Evolutionary conservation across 306 rosid genomes (phyloP), one percentile per base, ranked within the genome.

Genomic region (Trifolium fragiferum): DNA sequence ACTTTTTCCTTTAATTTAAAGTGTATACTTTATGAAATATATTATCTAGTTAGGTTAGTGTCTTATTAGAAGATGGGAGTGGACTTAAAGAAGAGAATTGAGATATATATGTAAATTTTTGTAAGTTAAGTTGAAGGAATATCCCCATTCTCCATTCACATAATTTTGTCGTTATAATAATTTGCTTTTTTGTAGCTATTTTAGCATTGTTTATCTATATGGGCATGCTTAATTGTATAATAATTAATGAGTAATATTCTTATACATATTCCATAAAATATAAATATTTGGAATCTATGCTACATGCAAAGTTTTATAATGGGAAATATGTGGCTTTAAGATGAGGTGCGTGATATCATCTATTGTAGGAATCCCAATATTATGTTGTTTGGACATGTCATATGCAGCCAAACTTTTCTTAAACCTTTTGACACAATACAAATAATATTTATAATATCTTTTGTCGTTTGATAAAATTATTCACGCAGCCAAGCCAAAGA

Each of bases 321-420:
- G 32, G 18, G 8, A 16, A 19, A 19, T 47, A 68, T 61, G 32
- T 47, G 33, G 66, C n/a, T 38, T 68, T 23, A 27, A 6, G 10
- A 41, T 20, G 35, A 61, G 72, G 53, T 14, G 8, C 33, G 18
- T 11, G 72, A 67, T 49, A 37, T 53, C 59, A 72, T 8, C 43
- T 35, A 44, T 64, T 70, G 76, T 73, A 44, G 20, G 76, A 74
- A 68, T 63, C 21, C 23, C 87, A 80, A 83, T 85, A 79, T 81
- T 53, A 53, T 18, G 14, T 76, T 62, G 78, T 70, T 68, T 78
- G 77, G 80, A 68, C 83, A 66, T 72, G 84, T 62, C 58, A 65
- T 65, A 53, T 74, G 82, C 46, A 32, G 82, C 71, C 54, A 18
- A 78, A 54, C 72, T 63, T 76, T 84, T 82, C 53, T 38, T 27